Conservation (phyloP, 2,329 filamentous ascomycete genomes). For the Penicillium sp. region DNA sequence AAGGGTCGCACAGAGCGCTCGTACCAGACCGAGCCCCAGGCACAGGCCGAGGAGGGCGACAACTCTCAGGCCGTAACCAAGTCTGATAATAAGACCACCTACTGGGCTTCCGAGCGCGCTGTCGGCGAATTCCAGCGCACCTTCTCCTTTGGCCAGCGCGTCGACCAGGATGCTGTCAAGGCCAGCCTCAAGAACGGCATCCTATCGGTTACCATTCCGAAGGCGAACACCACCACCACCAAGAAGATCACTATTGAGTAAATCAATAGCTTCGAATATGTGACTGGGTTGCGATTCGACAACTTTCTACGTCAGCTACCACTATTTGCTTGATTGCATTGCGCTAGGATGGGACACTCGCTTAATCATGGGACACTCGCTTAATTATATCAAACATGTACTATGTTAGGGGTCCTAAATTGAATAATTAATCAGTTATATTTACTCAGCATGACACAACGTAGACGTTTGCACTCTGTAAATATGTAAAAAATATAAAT, state of each 20-base stretch:
- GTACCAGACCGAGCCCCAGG: constrained; percentile 30
- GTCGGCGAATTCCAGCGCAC: constrained; percentile 59
- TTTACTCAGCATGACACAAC: no score
- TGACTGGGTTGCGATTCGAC: background rate
- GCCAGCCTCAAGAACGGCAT: constrained; percentile 42
- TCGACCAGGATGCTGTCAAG: constrained; percentile 60
- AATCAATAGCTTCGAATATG: constrained; percentile 3
- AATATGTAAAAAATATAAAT: no score
- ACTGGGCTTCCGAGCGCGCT: constrained; percentile 60
- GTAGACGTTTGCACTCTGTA: no score
- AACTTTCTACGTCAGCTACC: background rate
- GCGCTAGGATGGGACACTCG: background rate
- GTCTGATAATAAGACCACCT: constrained; percentile 37
- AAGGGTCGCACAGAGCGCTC: constrained; percentile 44
- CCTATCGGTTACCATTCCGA: constrained; percentile 57
- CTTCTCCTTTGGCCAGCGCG: constrained; percentile 57
- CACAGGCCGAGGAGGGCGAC: constrained; percentile 49
- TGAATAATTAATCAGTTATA: no score
- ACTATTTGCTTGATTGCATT: background rate
- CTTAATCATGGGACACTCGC: no score
- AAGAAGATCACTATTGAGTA: constrained; percentile 60
- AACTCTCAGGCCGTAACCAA: constrained; percentile 23
- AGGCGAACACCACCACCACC: constrained; percentile 48
- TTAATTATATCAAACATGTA: no score
- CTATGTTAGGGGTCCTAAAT: no score